Evolutionary conservation across 1,284 basidiomycete species (phyloP).

Genomic region (Cryptococcus depauperatus): DNA sequence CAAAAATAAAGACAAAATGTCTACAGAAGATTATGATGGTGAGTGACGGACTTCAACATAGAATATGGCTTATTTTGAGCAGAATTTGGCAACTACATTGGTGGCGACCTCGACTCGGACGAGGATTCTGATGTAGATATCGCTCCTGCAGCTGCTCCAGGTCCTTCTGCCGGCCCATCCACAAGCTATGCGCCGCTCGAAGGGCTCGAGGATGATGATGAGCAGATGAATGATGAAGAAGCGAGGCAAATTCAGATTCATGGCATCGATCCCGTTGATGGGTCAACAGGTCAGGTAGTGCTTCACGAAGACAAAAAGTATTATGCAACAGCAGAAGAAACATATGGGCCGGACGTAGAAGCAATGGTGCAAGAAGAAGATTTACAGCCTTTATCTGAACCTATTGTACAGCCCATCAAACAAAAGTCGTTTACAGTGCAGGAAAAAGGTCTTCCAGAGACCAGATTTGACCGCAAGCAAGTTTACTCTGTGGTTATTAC

Average conservation of each 20-base stretch:
- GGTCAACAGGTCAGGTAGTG: slow-evolving; percentile 62
- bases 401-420: slow-evolving; percentile 92
- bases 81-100: slow-evolving; percentile 89
- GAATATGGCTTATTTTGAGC: slow-evolving; percentile 9
- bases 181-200: slow-evolving; percentile 41
- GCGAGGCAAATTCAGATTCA: slow-evolving; percentile 38
- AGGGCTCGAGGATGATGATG: slow-evolving; percentile 42
- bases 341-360: slow-evolving; percentile 91
- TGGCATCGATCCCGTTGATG: slow-evolving; percentile 39
- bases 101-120: slow-evolving; percentile 83
- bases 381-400: slow-evolving; percentile 86
- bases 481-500: slow-evolving; percentile 32
- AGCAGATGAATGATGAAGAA: slow-evolving; percentile 34
- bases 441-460: slow-evolving; percentile 88
- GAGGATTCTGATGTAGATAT: slow-evolving; percentile 50
- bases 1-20: slow-evolving; percentile 30
- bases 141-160: slow-evolving; percentile 25
- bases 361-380: slow-evolving; percentile 98
- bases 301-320: slow-evolving; percentile 98
- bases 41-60: slow-evolving; percentile 6
- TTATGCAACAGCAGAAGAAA: slow-evolving; percentile 84
- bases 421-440: slow-evolving; percentile 83
- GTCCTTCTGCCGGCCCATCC: slow-evolving; percentile 19
- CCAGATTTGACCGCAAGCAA: slow-evolving; percentile 85
- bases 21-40: slow-evolving; percentile 47